Percentiles rank a stretch among this genome's conserved stretches.
Evolutionary conservation across 257 asterid genomes (phyloP).

Genomic region (Cruciata laevipes): DNA sequence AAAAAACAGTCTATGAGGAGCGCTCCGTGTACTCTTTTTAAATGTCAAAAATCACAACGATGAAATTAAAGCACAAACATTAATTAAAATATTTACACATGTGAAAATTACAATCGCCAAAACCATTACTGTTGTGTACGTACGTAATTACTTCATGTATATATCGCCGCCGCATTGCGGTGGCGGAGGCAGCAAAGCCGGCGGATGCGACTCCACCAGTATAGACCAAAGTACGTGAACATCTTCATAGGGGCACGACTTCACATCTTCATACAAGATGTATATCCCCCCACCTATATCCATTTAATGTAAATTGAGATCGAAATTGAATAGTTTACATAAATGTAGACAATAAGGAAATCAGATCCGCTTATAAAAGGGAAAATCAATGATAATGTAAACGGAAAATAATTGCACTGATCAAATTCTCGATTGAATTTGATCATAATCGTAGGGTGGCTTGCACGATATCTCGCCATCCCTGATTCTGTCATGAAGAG

Average conservation of each 20-base stretch:
- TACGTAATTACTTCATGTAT: background rate
- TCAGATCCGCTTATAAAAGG: too few species aligned
- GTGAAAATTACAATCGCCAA: constrained; percentile 16
- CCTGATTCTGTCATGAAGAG: background rate
- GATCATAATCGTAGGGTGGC: background rate
- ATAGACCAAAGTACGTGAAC: constrained; percentile 95
- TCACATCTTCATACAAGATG: constrained; percentile 90
- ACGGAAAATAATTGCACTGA: too few species aligned
- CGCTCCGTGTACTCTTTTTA: constrained; percentile 19
- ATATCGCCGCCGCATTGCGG: constrained; percentile 33
- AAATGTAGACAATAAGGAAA: too few species aligned
- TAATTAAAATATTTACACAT: constrained; percentile 33
- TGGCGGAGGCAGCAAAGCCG: constrained; percentile 40
- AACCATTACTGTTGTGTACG: background rate
- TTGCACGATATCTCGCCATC: background rate
- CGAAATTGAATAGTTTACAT: background rate
- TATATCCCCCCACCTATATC: constrained; percentile 69
- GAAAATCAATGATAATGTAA: too few species aligned
- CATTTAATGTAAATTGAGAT: background rate
- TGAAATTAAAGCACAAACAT: background rate
- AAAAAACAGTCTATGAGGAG: constrained; percentile 1
- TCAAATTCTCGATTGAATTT: too few species aligned
- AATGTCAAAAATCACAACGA: constrained; percentile 23
- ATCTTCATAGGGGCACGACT: constrained; percentile 87
- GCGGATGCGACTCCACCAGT: constrained; percentile 78